Percentiles rank a stretch among this genome's conserved stretches.
These are phyloP conservation scores for Cudoniella acicularis DNA, from an alignment of 495 filamentous ascomycete species.

Conservation along the genomic window DNA sequence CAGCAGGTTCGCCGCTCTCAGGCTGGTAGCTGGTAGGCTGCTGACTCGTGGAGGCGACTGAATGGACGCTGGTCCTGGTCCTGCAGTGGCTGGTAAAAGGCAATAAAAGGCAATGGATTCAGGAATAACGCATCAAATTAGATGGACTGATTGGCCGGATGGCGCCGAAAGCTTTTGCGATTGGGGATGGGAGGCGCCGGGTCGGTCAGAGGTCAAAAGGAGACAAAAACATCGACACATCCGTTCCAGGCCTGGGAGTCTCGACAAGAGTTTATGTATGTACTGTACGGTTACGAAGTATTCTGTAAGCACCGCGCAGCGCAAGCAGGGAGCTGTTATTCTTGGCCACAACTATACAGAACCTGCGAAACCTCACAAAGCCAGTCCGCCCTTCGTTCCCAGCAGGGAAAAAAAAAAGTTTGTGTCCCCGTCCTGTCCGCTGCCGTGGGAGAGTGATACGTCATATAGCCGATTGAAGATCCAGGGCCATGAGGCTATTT, in stretches of 20 bases:
- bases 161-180: background rate
- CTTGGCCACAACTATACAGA: too few relatives aligned
- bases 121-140: constrained; percentile 14
- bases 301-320: too few relatives aligned
- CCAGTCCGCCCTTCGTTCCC: background rate
- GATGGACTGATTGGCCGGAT: background rate
- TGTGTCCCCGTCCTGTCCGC: background rate
- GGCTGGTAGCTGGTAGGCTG: background rate
- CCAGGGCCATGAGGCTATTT: background rate
- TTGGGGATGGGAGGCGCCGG: background rate
- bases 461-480: background rate
- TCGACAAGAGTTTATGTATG: too few relatives aligned
- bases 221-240: background rate
- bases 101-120: background rate
- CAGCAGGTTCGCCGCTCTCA: background rate
- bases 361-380: too few relatives aligned
- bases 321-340: too few relatives aligned
- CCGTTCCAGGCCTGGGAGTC: too few relatives aligned
- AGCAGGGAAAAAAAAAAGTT: background rate
- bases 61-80: constrained; percentile 7
- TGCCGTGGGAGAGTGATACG: background rate
- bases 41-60: background rate
- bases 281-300: too few relatives aligned
- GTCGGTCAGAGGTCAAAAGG: background rate
- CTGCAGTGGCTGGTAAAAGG: background rate